These are phyloP conservation scores for Alisma plantagoaquatica DNA, from an alignment of 106 monocot genomes.

Conservation along the genomic window DNA sequence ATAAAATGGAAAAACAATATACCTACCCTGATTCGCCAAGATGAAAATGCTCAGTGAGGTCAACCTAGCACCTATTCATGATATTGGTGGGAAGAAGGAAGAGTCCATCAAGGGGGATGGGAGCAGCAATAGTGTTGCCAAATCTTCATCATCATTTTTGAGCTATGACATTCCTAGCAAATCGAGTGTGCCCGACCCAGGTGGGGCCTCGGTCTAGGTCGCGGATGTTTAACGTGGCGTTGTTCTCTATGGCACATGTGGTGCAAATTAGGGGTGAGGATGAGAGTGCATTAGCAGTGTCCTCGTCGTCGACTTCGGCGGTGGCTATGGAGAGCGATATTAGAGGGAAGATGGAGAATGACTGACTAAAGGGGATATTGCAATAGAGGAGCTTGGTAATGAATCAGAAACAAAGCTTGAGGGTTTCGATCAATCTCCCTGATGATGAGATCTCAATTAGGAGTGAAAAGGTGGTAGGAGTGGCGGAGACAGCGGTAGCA, in stretches of 20 bases:
- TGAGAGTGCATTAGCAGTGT: too few species aligned
- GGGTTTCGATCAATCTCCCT: slow-evolving; percentile 85
- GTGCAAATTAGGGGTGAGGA: too few species aligned
- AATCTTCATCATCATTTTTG: neutral
- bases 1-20: too few species aligned
- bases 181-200: too few species aligned
- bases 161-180: too few species aligned
- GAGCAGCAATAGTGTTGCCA: too few species aligned
- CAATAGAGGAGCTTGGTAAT: slow-evolving; percentile 39
- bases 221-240: slow-evolving; percentile 84
- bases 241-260: slow-evolving; percentile 86
- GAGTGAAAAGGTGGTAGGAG: slow-evolving; percentile 22
- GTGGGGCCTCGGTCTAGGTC: too few species aligned
- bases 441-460: slow-evolving; percentile 67
- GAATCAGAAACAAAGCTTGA: slow-evolving; percentile 44
- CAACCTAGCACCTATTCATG: too few species aligned
- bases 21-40: too few species aligned
- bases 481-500: slow-evolving; percentile 7
- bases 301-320: neutral
- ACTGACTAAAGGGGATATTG: slow-evolving; percentile 63
- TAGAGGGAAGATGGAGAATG: slow-evolving; percentile 29
- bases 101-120: too few species aligned
- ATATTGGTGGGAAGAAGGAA: too few species aligned
- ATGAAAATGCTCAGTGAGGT: too few species aligned
- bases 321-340: slow-evolving; percentile 8